phyloP scores from a whole-genome alignment of 441 rosid genomes.

The Capsella rubella region DNA sequence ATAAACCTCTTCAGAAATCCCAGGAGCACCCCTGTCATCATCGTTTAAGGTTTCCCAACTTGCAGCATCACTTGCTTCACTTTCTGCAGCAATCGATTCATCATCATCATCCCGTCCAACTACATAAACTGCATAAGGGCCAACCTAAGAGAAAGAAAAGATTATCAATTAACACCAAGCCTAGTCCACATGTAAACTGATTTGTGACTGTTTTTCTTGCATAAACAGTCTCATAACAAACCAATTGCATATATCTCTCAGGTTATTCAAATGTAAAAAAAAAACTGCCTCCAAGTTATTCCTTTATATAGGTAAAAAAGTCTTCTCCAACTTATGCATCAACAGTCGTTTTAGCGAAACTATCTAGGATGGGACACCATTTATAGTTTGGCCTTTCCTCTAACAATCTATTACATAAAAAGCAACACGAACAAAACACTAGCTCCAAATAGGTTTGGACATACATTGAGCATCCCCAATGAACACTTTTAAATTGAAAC shows the following conservation, averaged over 20 bases:
- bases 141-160: conserved; percentile 67
- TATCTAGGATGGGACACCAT: conserved; percentile 11
- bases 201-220: conserved; percentile 4
- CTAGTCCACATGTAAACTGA: conserved; percentile 28
- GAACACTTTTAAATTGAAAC: conserved; percentile 6
- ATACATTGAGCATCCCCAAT: background rate
- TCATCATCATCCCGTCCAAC: conserved; percentile 96
- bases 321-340: conserved; percentile 26
- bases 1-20: conserved; percentile 77
- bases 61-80: conserved; percentile 88
- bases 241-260: conserved; percentile 33
- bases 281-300: conserved; percentile 9
- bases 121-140: conserved; percentile 97
- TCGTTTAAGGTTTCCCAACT: conserved; percentile 98
- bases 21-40: conserved; percentile 71
- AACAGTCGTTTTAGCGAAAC: conserved; percentile 11
- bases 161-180: conserved; percentile 31
- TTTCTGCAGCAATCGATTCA: conserved; percentile 80
- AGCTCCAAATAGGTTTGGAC: conserved; percentile 2
- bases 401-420: background rate
- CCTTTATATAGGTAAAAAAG: background rate
- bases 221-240: conserved; percentile 18
- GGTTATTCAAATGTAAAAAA: conserved; percentile 31
- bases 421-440: conserved; percentile 12
- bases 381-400: background rate